Conservation (phyloP, 352 stramenopile species). For the Phytophthora pini region DNA sequence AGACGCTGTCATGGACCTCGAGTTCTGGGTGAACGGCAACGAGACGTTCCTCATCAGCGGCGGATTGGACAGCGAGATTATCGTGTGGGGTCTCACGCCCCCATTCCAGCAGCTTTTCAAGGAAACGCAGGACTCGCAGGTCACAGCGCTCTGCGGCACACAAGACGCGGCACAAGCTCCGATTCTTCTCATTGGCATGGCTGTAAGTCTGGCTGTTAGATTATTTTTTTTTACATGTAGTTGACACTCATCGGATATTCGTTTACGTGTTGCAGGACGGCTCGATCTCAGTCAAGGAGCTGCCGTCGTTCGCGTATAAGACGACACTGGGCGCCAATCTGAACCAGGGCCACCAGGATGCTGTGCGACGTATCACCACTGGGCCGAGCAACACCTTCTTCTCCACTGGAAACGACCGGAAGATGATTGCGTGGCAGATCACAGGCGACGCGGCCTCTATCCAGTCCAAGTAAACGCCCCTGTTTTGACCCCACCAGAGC, state of each 20-base stretch:
- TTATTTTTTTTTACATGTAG: background rate
- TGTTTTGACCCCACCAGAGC: constrained; percentile 12
- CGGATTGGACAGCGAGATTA: constrained; percentile 82
- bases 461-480: constrained; percentile 56
- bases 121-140: constrained; percentile 79
- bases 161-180: constrained; percentile 69
- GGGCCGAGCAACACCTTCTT: constrained; percentile 88
- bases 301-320: constrained; percentile 88
- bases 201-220: constrained; percentile 45
- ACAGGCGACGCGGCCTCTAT: constrained; percentile 75
- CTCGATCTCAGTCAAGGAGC: constrained; percentile 82
- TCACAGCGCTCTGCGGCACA: constrained; percentile 77
- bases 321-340: constrained; percentile 61
- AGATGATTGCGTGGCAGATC: constrained; percentile 90
- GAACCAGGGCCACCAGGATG: constrained; percentile 79
- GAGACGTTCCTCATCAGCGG: constrained; percentile 90
- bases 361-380: constrained; percentile 75
- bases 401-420: constrained; percentile 76
- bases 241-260: constrained; percentile 12
- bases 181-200: constrained; percentile 80
- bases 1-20: constrained; percentile 86
- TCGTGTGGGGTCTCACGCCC: constrained; percentile 81
- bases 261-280: constrained; percentile 55
- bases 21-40: constrained; percentile 86
- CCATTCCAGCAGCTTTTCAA: constrained; percentile 86